Evolutionary conservation across 1,284 basidiomycete genomes (phyloP), one percentile per base, ranked within the genome.

Genomic region (Schizopora paradoxa): DNA sequence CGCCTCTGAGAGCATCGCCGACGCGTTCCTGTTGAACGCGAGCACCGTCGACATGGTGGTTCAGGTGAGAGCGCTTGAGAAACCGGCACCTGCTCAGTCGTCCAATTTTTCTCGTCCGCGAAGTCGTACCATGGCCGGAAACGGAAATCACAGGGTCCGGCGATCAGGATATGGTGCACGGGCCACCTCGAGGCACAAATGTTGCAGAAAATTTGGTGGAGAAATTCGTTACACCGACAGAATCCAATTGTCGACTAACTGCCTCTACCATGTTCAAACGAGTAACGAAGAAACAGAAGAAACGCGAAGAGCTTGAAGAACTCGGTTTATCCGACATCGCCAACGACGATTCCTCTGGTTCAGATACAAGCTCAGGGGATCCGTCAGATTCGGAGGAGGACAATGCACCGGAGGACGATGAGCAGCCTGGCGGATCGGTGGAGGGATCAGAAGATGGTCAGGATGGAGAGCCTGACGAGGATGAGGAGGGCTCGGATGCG

Each of bases 231-330:
- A 22, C 36, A 23, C 36, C n/a, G 22, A n/a, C 33, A 6, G 22
- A 23, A 22, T 38, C 26, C 26, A 3, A 8, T 38, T 22, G 16
- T 14, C 26, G 7, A 38, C 13, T 37, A 22, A 5, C 31, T 3
- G 5, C 19, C 36, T 29, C 31, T 35, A 35, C 54, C 51, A 89
- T 94, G 81, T 93, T 89, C 73, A 91, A 92, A 67, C 76, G 88
- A 50, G 75, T 89, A 6, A 79, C 82, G 55, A 86, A 81, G 61
- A 75, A 83, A 43, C 70, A 75, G 28, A 73, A 72, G 56, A 82
- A 76, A 56, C 74, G 72, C 51, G 72, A 82, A 58, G 70, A 82
- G 54, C 84, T 86, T 51, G 83, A 85, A 59, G 76, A 78, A 43
- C 68, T 82, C 26, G 86, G 83, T 0, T 61, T 89, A 51, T 71